These are phyloP conservation scores for Henningerozyma blattae DNA, from an alignment of 805 yeast genomes.

Conservation along the genomic window DNA sequence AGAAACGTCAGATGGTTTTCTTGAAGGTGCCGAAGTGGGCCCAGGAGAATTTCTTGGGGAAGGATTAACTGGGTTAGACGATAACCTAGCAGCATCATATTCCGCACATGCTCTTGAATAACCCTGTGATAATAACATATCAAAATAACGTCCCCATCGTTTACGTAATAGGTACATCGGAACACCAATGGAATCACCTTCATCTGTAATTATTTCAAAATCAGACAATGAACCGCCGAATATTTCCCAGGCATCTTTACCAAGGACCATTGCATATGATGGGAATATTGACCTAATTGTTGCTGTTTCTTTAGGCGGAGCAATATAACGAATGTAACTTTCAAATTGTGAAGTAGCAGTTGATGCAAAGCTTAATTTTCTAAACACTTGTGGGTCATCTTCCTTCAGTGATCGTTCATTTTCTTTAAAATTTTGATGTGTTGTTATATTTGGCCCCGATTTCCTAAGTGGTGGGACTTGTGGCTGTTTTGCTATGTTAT, in stretches of 20 bases:
- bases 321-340: slow-evolving; percentile 62
- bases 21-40: background rate
- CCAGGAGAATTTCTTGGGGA: background rate
- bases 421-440: too few species aligned
- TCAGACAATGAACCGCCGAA: slow-evolving; percentile 55
- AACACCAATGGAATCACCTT: slow-evolving; percentile 53
- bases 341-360: slow-evolving; percentile 32
- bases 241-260: slow-evolving; percentile 60
- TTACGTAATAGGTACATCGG: slow-evolving; percentile 50
- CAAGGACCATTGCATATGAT: slow-evolving; percentile 64
- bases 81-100: slow-evolving; percentile 4
- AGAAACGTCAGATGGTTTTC: slow-evolving; percentile 5
- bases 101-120: slow-evolving; percentile 42
- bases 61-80: background rate
- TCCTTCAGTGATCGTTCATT: background rate
- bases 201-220: slow-evolving; percentile 56
- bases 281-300: slow-evolving; percentile 54
- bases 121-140: slow-evolving; percentile 46
- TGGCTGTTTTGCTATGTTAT: background rate
- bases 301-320: slow-evolving; percentile 55
- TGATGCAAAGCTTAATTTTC: slow-evolving; percentile 8
- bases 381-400: slow-evolving; percentile 1
- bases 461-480: background rate
- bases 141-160: slow-evolving; percentile 70
- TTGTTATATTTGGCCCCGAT: background rate